Evolutionary conservation across 2,329 filamentous ascomycete genomes (phyloP), one percentile per base, ranked within the genome.

Genomic region (Paradendryphiella salina): DNA sequence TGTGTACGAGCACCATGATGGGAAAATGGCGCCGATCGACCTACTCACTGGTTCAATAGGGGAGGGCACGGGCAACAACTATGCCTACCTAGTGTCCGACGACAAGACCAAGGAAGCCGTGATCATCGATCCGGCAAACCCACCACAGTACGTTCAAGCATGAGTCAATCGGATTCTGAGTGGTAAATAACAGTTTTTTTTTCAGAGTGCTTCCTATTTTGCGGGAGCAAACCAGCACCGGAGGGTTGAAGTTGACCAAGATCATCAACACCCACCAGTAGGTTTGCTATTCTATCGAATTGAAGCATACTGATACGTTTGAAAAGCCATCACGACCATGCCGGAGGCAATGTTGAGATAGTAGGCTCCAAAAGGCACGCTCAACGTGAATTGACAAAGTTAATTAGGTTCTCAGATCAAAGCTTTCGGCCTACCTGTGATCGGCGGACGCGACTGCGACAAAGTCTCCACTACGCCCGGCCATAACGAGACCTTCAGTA

Each of bases 201-300:
- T 14, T 48, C 39, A 86, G 84, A 61, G 84, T 87, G 4, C 71
- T 82, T 3, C 84, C 85, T 10, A 78, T 81, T 8, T 75, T 99
- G 44, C 86, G 93, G 70, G 81, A 91, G 59, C 85, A 89, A 52
- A 86, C 89, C 5, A 76, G 85, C 6, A 75, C 85, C 17, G 86
- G 87, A 13, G 82, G 84, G 61, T 90, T 96, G 68, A 92, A 95
- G 63, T 77, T 99, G 56, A 91, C 82, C 18, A 89, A 86, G 41
- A 96, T 99, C 69, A 86, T 97, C 66, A 99, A 99, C 71, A 99
- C 94, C 1, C 94, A 99, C 69, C 93, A 97, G 92, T 96, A 78
- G 75, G 89, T 74, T 18, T 29, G 1, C 18, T 8, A 7, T 13
- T 20, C 4, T 13, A 17, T 15, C 5, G 8, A 7, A 14, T 28